Evolutionary conservation across 2,329 filamentous ascomycete genomes (phyloP).

Genomic region (Colletotrichum camelliae): DNA sequence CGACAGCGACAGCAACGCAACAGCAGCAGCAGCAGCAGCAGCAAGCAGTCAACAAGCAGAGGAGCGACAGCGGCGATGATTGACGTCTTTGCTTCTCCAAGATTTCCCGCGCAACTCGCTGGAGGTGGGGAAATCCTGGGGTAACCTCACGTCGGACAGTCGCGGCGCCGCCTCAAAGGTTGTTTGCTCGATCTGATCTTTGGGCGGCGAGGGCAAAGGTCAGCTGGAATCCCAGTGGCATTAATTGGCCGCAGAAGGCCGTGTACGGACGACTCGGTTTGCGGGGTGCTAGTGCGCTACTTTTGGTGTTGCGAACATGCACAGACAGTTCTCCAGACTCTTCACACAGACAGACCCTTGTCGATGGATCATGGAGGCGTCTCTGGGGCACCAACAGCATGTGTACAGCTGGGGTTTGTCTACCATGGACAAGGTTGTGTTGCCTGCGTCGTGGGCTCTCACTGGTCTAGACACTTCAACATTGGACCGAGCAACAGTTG

Average conservation of each 20-base stretch:
- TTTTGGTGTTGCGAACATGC: not conserved
- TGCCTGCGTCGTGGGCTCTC: not conserved
- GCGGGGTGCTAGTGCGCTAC: conserved; percentile 13
- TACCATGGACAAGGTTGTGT: not conserved
- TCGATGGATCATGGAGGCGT: not conserved
- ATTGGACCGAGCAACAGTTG: not conserved
- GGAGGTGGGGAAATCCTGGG: conserved; percentile 21
- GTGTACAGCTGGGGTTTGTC: not conserved
- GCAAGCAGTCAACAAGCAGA: not conserved
- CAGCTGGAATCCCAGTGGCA: conserved; percentile 11
- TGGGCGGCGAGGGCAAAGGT: not conserved
- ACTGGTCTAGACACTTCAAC: not conserved
- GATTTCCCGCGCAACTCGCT: not conserved
- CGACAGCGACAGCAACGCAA: not conserved
- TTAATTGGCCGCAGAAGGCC: not conserved
- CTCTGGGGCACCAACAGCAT: not conserved
- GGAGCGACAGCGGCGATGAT: not conserved
- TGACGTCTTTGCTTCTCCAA: conserved; percentile 17
- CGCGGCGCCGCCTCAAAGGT: not conserved
- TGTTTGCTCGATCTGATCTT: not conserved
- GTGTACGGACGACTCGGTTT: not conserved
- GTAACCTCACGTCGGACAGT: not conserved
- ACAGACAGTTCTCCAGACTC: not conserved
- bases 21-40: not conserved
- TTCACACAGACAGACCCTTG: not conserved